Evolutionary conservation across 495 filamentous ascomycete genomes (phyloP).

Genomic region (Collariella sp.): DNA sequence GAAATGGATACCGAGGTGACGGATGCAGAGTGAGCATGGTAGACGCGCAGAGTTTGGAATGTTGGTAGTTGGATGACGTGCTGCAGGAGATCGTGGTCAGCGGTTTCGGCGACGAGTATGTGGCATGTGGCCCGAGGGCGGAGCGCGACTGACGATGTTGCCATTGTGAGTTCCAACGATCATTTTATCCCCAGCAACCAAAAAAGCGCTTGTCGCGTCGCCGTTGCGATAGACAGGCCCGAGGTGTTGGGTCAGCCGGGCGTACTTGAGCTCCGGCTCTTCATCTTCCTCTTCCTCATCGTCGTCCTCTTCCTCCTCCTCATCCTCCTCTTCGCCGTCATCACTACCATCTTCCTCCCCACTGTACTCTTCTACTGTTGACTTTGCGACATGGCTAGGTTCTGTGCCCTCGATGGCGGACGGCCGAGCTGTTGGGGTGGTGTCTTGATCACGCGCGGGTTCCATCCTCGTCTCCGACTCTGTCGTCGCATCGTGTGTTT

Average conservation of each 20-base stretch:
- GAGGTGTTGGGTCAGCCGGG: conserved; percentile 69
- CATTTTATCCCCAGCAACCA: conserved; percentile 94
- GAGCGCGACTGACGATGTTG: conserved; percentile 63
- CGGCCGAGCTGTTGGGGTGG: conserved; percentile 4
- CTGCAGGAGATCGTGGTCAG: conserved; percentile 37
- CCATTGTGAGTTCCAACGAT: conserved; percentile 95
- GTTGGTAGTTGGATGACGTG: conserved; percentile 77
- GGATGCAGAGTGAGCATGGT: conserved; percentile 85
- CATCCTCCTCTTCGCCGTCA: conserved; percentile 9
- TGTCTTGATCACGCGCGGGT: conserved; percentile 5
- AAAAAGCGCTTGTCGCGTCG: conserved; percentile 83
- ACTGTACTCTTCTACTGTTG: not conserved
- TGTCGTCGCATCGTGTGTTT: conserved; percentile 7
- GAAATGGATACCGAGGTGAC: conserved; percentile 86
- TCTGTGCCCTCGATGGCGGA: not conserved
- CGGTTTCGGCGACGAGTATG: too few species aligned
- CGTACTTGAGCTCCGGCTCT: conserved; percentile 92
- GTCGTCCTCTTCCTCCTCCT: conserved; percentile 16
- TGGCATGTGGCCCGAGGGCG: not conserved
- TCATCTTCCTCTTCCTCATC: conserved; percentile 62
- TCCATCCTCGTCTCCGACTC: conserved; percentile 1
- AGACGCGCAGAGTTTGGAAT: conserved; percentile 69
- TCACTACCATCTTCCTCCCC: conserved; percentile 4
- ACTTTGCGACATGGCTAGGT: conserved; percentile 3
- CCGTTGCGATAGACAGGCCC: conserved; percentile 81